Conservation (phyloP, 164 flowering plant species). For the Pachysandra terminalis region DNA sequence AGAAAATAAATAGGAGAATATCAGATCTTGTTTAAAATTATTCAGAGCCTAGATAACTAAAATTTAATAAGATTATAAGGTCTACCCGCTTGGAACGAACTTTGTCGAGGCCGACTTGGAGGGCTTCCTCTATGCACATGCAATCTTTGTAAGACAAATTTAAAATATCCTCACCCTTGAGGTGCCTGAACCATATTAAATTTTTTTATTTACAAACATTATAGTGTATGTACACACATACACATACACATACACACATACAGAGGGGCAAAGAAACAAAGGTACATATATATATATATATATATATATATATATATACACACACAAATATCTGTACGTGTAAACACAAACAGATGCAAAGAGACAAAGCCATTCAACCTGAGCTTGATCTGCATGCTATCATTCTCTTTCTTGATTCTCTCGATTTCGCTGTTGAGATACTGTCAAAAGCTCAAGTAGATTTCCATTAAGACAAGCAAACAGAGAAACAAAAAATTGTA, state of each 20-base stretch:
- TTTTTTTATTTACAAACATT: too few relatives aligned
- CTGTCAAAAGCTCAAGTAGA: background rate
- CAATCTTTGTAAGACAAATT: constrained; percentile 54
- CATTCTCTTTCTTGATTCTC: constrained; percentile 86
- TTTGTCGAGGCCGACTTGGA: constrained; percentile 48
- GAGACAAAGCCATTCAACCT: constrained; percentile 36
- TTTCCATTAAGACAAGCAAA: too few relatives aligned
- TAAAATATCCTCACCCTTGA: constrained; percentile 72
- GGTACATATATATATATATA: too few relatives aligned
- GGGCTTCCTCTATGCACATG: constrained; percentile 53
- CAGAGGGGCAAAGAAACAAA: too few relatives aligned
- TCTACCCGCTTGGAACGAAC: constrained; percentile 41
- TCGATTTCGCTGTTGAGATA: constrained; percentile 63
- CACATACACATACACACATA: too few relatives aligned
- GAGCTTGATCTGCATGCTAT: constrained; percentile 78
- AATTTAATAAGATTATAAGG: background rate
- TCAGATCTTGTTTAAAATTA: background rate
- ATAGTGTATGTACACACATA: too few relatives aligned
- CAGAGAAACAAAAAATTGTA: too few relatives aligned
- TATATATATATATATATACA: too few relatives aligned
- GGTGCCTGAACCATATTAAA: constrained; percentile 62
- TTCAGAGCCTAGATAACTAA: background rate
- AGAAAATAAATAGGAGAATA: background rate
- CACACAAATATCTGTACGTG: too few relatives aligned
- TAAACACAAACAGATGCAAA: constrained; percentile 4